Percentiles rank a stretch among this genome's conserved stretches.
Conservation (phyloP, 2,329 filamentous ascomycete genomes). For the Aureobasidium sp. region DNA sequence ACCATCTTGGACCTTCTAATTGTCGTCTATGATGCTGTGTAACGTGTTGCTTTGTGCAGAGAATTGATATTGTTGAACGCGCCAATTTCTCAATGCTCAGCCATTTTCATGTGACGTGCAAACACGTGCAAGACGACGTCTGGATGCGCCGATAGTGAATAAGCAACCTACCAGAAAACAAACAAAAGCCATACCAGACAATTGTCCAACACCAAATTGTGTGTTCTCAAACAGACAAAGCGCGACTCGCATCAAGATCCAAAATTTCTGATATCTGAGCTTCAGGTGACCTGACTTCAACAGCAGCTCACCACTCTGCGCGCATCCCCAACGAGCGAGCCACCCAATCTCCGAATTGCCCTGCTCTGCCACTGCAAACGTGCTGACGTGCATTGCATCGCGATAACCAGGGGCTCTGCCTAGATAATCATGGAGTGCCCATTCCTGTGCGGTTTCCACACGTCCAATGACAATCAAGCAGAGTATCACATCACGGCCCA, state of each 20-base stretch:
- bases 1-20: neutral
- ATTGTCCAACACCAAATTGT: neutral
- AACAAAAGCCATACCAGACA: neutral
- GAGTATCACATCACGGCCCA: conserved; percentile 23
- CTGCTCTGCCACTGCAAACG: neutral
- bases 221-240: neutral
- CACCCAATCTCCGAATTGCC: neutral
- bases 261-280: neutral
- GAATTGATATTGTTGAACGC: neutral
- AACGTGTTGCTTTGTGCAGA: neutral
- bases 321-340: neutral
- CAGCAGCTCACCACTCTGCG: conserved; percentile 5
- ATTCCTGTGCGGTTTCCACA: conserved; percentile 20
- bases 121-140: neutral
- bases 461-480: conserved; percentile 12
- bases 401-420: neutral
- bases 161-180: neutral
- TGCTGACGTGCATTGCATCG: neutral
- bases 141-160: neutral
- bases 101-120: neutral
- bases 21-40: neutral
- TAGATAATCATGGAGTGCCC: conserved; percentile 7
- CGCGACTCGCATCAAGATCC: neutral
- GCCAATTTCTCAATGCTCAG: neutral
- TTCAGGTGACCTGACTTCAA: neutral